Evolutionary conservation across 805 yeast genomes (phyloP).

Genomic region (Blastobotrys muscicola): DNA sequence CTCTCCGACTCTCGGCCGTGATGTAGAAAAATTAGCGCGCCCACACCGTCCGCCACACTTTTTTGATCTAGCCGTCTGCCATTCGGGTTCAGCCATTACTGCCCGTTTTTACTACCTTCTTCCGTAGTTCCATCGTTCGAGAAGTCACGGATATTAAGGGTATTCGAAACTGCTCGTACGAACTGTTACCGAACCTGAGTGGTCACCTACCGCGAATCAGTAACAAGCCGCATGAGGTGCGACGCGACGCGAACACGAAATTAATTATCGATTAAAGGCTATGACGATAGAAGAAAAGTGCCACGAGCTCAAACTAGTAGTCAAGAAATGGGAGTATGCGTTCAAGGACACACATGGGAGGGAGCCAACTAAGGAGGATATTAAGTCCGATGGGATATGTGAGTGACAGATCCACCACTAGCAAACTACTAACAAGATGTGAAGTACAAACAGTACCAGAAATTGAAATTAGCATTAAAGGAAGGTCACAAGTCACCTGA

Average conservation of each 20-base stretch:
- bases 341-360: conserved; percentile 33
- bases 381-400: conserved; percentile 28
- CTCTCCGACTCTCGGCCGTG: too few species aligned
- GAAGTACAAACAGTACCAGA: conserved; percentile 17
- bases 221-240: too few species aligned
- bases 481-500: not conserved
- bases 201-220: too few species aligned
- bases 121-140: not conserved
- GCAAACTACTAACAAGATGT: not conserved
- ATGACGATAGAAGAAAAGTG: not conserved
- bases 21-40: too few species aligned
- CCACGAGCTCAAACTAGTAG: conserved; percentile 30
- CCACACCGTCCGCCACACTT: too few species aligned
- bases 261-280: not conserved
- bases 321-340: conserved; percentile 48
- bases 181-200: too few species aligned
- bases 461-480: conserved; percentile 2
- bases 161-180: not conserved
- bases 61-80: not conserved
- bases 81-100: not conserved
- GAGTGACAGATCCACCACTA: not conserved
- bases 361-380: conserved; percentile 41
- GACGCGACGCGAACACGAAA: not conserved
- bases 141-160: not conserved
- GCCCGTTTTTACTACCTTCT: not conserved